Conservation (phyloP, 2,329 filamentous ascomycete genomes). For the Fusarium sp. region DNA sequence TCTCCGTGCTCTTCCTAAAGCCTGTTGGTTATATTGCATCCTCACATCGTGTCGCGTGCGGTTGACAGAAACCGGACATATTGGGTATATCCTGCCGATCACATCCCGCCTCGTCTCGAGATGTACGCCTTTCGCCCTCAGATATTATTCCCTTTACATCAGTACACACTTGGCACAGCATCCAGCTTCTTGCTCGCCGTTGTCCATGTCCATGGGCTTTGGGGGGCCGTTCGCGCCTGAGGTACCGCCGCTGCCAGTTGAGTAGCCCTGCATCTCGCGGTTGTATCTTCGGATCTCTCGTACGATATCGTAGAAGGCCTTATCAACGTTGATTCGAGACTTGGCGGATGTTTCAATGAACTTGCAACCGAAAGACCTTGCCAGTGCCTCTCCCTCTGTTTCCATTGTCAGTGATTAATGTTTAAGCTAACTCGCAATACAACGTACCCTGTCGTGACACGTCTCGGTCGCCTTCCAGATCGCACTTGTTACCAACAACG, state of each 20-base stretch:
- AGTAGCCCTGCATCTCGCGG: slow-evolving; percentile 95
- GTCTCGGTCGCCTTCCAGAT: slow-evolving; percentile 92
- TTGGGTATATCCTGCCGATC: slow-evolving; percentile 21
- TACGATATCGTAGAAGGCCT: slow-evolving; percentile 98
- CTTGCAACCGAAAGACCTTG: slow-evolving; percentile 90
- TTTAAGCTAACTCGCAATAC: neutral
- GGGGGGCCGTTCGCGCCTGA: slow-evolving; percentile 70
- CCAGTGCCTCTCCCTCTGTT: slow-evolving; percentile 89
- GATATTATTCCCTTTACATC: slow-evolving; percentile 70
- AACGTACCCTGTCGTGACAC: slow-evolving; percentile 90
- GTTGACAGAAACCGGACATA: slow-evolving; percentile 22
- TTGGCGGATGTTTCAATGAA: slow-evolving; percentile 99
- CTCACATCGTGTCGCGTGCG: slow-evolving; percentile 30
- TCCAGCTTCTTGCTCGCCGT: slow-evolving; percentile 74
- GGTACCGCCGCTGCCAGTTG: slow-evolving; percentile 74
- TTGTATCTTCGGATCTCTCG: slow-evolving; percentile 98
- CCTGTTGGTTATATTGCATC: slow-evolving; percentile 34
- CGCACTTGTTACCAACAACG: slow-evolving; percentile 98
- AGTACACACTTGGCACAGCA: slow-evolving; percentile 90
- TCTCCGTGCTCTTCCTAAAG: slow-evolving; percentile 37
- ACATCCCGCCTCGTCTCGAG: slow-evolving; percentile 19
- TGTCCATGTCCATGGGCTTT: slow-evolving; percentile 84
- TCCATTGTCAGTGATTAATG: slow-evolving; percentile 30
- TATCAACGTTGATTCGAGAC: slow-evolving; percentile 97
- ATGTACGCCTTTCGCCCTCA: slow-evolving; percentile 28